Evolutionary conservation across 768 basidiomycete genomes (phyloP).

Genomic region (Mycena leptocephala): DNA sequence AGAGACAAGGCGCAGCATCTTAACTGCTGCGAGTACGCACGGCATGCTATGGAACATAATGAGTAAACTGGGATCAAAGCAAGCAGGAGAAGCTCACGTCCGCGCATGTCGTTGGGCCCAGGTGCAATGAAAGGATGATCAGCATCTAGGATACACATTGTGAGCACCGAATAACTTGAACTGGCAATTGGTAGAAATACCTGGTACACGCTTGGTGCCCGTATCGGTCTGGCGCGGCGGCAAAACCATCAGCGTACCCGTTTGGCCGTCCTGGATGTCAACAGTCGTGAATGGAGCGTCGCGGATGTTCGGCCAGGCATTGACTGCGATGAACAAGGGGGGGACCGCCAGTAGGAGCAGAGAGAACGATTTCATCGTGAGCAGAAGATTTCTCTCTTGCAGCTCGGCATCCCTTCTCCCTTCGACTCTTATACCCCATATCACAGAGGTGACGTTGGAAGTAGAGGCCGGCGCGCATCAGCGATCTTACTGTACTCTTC

Average conservation of each 20-base stretch:
- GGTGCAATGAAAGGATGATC: too few relatives aligned
- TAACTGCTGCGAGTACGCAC: too few relatives aligned
- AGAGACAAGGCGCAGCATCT: too few relatives aligned
- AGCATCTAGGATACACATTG: too few relatives aligned
- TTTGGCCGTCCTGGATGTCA: too few relatives aligned
- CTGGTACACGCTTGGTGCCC: conserved; percentile 6
- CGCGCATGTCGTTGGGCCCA: too few relatives aligned
- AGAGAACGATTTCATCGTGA: conserved; percentile 9
- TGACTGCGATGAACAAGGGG: neutral
- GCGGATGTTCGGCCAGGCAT: conserved; percentile 4
- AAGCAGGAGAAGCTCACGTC: too few relatives aligned
- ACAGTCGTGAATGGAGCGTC: too few relatives aligned
- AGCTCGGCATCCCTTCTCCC: conserved; percentile 1
- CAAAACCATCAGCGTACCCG: conserved; percentile 11
- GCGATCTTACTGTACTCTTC: neutral
- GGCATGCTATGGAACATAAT: too few relatives aligned
- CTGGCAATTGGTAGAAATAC: neutral
- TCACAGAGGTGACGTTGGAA: neutral
- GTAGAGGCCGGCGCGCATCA: neutral
- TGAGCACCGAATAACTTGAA: too few relatives aligned
- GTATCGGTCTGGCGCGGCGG: neutral
- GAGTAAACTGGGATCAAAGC: too few relatives aligned
- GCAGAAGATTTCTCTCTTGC: conserved; percentile 19
- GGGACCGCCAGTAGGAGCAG: neutral
- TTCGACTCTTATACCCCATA: too few relatives aligned